phyloP scores from a whole-genome alignment of 495 filamentous ascomycete genomes.

The Bacidia rubella region DNA sequence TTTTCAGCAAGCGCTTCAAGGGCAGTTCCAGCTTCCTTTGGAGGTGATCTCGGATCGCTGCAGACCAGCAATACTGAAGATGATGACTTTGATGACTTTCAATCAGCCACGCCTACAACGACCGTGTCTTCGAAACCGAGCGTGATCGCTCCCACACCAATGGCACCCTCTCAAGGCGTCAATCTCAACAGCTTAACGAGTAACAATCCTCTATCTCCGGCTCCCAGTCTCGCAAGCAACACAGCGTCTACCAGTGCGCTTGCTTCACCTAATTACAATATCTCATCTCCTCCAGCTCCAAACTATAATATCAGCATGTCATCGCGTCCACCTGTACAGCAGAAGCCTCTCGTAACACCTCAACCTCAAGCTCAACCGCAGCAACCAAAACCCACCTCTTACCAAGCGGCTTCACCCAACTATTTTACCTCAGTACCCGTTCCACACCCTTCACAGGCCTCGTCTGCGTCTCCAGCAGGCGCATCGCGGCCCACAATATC shows the following conservation, averaged over 20 bases:
- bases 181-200: conserved; percentile 68
- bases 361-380: conserved; percentile 25
- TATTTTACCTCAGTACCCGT: conserved; percentile 78
- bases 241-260: conserved; percentile 30
- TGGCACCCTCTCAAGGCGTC: conserved; percentile 63
- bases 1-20: conserved; percentile 34
- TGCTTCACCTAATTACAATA: conserved; percentile 9
- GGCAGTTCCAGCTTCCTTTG: conserved; percentile 28
- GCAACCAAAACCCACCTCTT: conserved; percentile 47
- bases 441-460: conserved; percentile 23
- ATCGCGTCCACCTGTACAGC: conserved; percentile 30
- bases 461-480: conserved; percentile 14
- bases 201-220: conserved; percentile 68
- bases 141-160: conserved; percentile 67
- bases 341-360: conserved; percentile 20
- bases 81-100: conserved; percentile 97
- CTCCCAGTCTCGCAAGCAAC: conserved; percentile 33
- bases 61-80: conserved; percentile 48
- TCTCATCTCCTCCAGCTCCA: conserved; percentile 40
- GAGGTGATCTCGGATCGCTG: conserved; percentile 32
- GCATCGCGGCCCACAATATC: conserved; percentile 18
- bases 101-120: conserved; percentile 63
- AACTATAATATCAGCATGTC: conserved; percentile 40
- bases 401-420: conserved; percentile 70
- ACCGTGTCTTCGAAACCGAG: conserved; percentile 34